Base-by-base conservation (phyloP, 1,139 yeast species). In the Yarrowia galli region DNA sequence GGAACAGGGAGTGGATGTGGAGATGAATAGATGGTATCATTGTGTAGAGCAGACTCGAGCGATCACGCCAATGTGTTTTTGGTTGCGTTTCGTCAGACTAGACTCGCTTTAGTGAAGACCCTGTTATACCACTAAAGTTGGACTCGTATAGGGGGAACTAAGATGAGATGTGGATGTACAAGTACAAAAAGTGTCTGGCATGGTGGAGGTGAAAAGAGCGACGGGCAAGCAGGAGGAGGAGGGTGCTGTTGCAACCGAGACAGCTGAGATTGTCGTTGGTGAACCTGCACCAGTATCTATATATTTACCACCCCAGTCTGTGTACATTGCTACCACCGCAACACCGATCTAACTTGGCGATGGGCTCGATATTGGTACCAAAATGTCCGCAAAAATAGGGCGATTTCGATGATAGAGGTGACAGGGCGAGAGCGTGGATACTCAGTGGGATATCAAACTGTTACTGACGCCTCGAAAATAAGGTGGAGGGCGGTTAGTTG, bases 91-190 rank as follows among this genome's bases (percentile, higher is more conserved):
- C n/a, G 48, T 1, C 8, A 15, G n/a, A 43, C 48, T 12, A 36
- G 5, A 4, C 8, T 1, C 3, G 16, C 9, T 1, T 15, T 36
- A 1, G n/a, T 1, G 16, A 3, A 15, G 40, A 3, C n/a, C 2
- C 12, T 36, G 15, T 36, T 36, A 15, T 8, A 16, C 8, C 40
- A 36, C 40, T 36, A 15, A 36, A 36, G n/a, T 36, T 13, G 40
- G 40, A 36, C 40, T n/a, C 16, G 16, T 36, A 36, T 36, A 28
- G 32, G 32, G 32, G 32, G n/a, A n/a, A 28, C 32, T 28, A 28
- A 28, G 3, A 28, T 28, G 32, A 28, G 9, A 28, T 28, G 32
- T 28, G 32, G 8, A 28, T 28, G 28, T 25, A 7, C 28, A 25
- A 3, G 32, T 28, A 10, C 32, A 28, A 28, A 28, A 28, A 28